Evolutionary conservation across 768 basidiomycete genomes (phyloP).

Genomic region (Asterophora lycoperdoides): DNA sequence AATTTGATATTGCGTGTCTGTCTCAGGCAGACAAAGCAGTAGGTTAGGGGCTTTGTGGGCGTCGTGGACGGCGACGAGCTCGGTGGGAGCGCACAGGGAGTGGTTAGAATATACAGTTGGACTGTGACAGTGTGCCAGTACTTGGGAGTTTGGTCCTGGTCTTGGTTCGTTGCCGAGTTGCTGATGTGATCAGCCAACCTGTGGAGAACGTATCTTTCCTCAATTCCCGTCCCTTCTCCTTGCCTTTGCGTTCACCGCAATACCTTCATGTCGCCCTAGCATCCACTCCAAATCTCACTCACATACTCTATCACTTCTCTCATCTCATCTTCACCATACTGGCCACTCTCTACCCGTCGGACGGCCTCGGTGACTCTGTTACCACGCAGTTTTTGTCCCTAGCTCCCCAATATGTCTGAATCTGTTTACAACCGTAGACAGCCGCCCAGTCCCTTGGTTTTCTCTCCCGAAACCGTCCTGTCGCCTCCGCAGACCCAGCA

Average conservation of each 20-base stretch:
- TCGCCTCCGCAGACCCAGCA: constrained; percentile 45
- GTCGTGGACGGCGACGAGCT: background rate
- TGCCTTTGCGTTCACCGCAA: constrained; percentile 14
- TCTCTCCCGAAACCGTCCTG: constrained; percentile 62
- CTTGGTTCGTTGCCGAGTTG: constrained; percentile 7
- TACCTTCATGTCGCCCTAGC: constrained; percentile 30
- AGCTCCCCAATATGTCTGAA: constrained; percentile 44
- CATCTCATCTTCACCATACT: constrained; percentile 20
- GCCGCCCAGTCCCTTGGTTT: constrained; percentile 78
- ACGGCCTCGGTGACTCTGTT: constrained; percentile 9
- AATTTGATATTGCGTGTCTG: constrained; percentile 7
- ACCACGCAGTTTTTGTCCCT: constrained; percentile 18
- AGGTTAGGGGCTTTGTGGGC: background rate
- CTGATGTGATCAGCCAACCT: constrained; percentile 19
- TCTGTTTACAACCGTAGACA: constrained; percentile 47
- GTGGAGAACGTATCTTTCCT: constrained; percentile 11
- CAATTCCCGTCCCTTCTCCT: constrained; percentile 23
- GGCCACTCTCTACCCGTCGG: constrained; percentile 3
- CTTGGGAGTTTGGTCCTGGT: no score
- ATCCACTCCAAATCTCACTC: constrained; percentile 11
- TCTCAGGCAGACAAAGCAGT: constrained; percentile 7
- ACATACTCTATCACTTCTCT: constrained; percentile 11
- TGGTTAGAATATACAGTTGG: background rate
- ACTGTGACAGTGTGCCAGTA: no score
- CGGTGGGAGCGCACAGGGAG: background rate